These are phyloP conservation scores for Sphaerulina populicola DNA, from an alignment of 2,329 filamentous ascomycete genomes.

Conservation along the genomic window DNA sequence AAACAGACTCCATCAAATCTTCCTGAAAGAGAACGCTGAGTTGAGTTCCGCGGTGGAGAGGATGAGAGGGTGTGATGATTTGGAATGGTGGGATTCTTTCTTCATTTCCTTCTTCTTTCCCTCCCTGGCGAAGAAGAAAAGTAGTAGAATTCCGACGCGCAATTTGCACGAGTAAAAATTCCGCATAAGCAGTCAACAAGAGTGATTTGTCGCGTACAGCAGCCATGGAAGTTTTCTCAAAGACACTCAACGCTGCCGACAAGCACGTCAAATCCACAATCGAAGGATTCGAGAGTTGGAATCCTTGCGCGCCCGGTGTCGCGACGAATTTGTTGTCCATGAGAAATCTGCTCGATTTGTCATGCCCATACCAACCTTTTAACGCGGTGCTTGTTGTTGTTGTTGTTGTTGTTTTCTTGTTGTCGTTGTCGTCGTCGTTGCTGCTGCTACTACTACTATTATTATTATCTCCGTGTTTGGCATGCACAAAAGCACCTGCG, in stretches of 20 bases:
- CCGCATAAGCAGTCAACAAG: conserved; percentile 66
- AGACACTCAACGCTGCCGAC: conserved; percentile 62
- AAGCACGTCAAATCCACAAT: conserved; percentile 68
- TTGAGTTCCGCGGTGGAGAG: conserved; percentile 63
- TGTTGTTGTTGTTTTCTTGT: conserved; percentile 11
- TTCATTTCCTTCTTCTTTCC: too few species aligned
- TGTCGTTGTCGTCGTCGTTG: conserved; percentile 4
- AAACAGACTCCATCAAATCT: conserved; percentile 62
- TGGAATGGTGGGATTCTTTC: too few species aligned
- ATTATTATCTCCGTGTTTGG: conserved; percentile 55
- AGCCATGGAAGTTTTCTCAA: conserved; percentile 60
- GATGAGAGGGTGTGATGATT: conserved; percentile 61
- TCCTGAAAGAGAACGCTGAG: conserved; percentile 62
- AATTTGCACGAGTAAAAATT: conserved; percentile 49
- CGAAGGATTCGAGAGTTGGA: conserved; percentile 75
- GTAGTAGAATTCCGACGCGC: conserved; percentile 12
- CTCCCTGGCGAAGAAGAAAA: too few species aligned
- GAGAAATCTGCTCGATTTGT: conserved; percentile 65
- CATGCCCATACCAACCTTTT: conserved; percentile 78
- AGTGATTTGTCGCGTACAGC: conserved; percentile 63
- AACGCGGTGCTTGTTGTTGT: conserved; percentile 33
- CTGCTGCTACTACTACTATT: too few species aligned
- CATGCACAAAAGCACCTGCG: conserved; percentile 71
- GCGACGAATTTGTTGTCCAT: conserved; percentile 78
- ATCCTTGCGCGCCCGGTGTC: conserved; percentile 68